Evolutionary conservation across 495 filamentous ascomycete genomes (phyloP).

Genomic region (Penicillium alfredii): DNA sequence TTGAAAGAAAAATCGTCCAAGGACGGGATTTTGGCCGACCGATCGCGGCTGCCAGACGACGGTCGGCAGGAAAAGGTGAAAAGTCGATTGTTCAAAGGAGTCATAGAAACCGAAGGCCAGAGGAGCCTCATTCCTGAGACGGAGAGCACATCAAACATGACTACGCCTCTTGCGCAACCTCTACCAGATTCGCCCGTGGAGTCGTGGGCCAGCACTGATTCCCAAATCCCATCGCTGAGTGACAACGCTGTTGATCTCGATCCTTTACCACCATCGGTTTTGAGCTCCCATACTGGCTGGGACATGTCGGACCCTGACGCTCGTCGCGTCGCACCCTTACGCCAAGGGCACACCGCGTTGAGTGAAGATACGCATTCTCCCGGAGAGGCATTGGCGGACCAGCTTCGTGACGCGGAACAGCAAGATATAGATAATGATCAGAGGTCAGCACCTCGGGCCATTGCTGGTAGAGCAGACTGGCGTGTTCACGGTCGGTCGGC

Average conservation of each 20-base stretch:
- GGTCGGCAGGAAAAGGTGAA: conserved; percentile 36
- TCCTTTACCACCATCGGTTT: conserved; percentile 40
- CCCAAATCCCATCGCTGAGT: conserved; percentile 26
- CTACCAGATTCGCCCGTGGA: conserved; percentile 44
- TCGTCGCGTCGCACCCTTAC: conserved; percentile 17
- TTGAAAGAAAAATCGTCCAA: conserved; percentile 29
- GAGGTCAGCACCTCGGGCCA: conserved; percentile 42
- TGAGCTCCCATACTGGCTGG: conserved; percentile 39
- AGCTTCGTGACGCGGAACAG: conserved; percentile 16
- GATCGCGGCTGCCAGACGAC: conserved; percentile 26
- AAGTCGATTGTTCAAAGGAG: conserved; percentile 39
- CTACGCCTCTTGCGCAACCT: conserved; percentile 71
- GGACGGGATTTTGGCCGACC: conserved; percentile 26
- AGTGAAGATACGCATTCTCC: conserved; percentile 21
- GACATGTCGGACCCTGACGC: conserved; percentile 28
- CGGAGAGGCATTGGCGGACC: conserved; percentile 16
- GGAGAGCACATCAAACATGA: conserved; percentile 70
- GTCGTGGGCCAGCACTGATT: conserved; percentile 27
- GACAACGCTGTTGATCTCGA: conserved; percentile 34
- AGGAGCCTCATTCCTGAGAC: conserved; percentile 40
- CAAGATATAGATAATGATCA: conserved; percentile 29
- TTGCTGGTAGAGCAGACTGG: conserved; percentile 40
- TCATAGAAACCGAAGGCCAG: conserved; percentile 35
- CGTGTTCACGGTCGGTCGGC: conserved; percentile 25
- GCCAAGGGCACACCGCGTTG: conserved; percentile 22